phyloP scores from a whole-genome alignment of 768 basidiomycete species.

The Daedaleopsis nitida region DNA sequence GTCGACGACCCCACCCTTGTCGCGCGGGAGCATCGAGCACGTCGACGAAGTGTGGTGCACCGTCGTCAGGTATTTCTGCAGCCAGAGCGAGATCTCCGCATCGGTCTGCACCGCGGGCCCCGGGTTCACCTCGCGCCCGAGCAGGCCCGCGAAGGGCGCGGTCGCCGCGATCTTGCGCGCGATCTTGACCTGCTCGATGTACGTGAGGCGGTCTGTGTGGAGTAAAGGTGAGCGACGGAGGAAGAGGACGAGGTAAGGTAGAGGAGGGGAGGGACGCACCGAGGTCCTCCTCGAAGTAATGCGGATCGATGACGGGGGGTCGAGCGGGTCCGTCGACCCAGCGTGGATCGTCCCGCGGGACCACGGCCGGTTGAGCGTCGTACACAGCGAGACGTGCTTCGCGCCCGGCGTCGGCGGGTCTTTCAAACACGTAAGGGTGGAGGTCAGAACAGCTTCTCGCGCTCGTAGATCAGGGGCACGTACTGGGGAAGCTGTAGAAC shows the following conservation, averaged over 20 bases:
- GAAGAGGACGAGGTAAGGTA: too few species aligned
- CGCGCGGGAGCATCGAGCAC: slow-evolving; percentile 41
- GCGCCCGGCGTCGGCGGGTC: slow-evolving; percentile 17
- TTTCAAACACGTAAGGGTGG: background rate
- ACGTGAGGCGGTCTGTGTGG: slow-evolving; percentile 21
- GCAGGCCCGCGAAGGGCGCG: slow-evolving; percentile 22
- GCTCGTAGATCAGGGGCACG: background rate
- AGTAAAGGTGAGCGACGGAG: background rate
- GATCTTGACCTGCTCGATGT: slow-evolving; percentile 29
- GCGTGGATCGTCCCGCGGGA: slow-evolving; percentile 32
- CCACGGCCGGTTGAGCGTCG: slow-evolving; percentile 29
- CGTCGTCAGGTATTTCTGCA: background rate
- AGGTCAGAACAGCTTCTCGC: background rate
- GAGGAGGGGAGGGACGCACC: slow-evolving; percentile 16
- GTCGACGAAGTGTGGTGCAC: slow-evolving; percentile 35
- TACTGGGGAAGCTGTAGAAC: slow-evolving; percentile 9
- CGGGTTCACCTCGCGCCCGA: slow-evolving; percentile 29
- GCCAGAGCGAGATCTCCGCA: slow-evolving; percentile 21
- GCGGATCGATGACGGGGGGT: slow-evolving; percentile 30
- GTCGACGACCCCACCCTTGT: slow-evolving; percentile 40
- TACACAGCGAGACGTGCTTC: slow-evolving; percentile 29
- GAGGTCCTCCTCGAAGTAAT: slow-evolving; percentile 29
- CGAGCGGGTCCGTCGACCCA: slow-evolving; percentile 23
- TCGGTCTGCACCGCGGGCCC: slow-evolving; percentile 29
- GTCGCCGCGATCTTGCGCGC: slow-evolving; percentile 21